Base-by-base conservation (phyloP, 208 protist genomes). In the Wallacemonas sp. region DNA sequence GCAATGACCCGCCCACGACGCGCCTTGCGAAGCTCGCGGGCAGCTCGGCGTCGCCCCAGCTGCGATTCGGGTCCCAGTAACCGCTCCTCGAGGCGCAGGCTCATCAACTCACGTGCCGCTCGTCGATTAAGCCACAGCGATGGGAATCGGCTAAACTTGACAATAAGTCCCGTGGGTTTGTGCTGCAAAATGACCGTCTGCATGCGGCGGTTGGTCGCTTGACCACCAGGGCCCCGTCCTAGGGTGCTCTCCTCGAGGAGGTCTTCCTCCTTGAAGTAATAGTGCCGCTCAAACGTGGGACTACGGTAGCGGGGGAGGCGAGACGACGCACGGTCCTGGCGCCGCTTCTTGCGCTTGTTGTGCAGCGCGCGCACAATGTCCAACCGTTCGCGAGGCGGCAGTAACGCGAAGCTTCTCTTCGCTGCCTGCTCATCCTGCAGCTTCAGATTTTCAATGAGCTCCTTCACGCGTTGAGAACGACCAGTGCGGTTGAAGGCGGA, bases 181-280 rank as follows among this genome's bases (percentile, higher is more conserved):
- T 95, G 89, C 37, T 74, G 77, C 33, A 95, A 57, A 38, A 92
- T 84, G 30, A 81, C 81, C 0, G 89, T 93, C 59, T 95, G 89
- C 84, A 87, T 92, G 52, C 89, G 73, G 12, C 89, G 73, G 57
- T 95, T 95, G 0, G 89, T 95, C 15, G 89, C 89, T 73, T 95
- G 89, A 9, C 89, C 89, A 41, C 89, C 89, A 21, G 89, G 89
- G 13, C 89, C 89, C 19, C 74, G 78, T 48, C 89, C 89, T 29
- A 93, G 73, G 27, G 89, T 95, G 45, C 78, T 90, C 44, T 83
- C 48, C 77, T 95, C 86, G 21, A 15, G 34, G 15, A 95, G 27
- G 50, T 95, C 89, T 52, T 83, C 84, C 63, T 95, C 89, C 27
- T 66, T 77, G 42, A 95, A 95, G 36, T 79, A 92, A 66, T 90